Evolutionary conservation across 2,329 filamentous ascomycete species (phyloP), one percentile per base, ranked within the genome.

Genomic region (Acephala macrosclerotiorum): DNA sequence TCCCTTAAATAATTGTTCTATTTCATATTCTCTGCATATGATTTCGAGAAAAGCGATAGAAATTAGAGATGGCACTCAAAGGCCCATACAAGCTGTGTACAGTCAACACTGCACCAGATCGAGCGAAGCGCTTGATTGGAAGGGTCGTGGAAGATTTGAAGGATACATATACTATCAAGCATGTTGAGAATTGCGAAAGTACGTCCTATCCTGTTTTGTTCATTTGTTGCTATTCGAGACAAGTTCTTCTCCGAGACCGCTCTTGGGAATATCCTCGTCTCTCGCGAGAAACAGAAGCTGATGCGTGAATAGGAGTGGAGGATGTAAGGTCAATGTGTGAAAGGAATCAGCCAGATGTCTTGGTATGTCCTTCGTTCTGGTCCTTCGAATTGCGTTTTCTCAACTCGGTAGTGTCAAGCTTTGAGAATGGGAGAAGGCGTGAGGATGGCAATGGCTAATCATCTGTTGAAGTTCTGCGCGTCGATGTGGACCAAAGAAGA

Each of bases 71-170:
- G 72, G 63, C 68, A 55, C 80, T 83, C 16, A 81, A 83, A 70
- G 87, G 87, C 20, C 87, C 87, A 2, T 91, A 83, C 78, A 85
- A 81, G 71, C 83, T 91, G 14, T 84, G 91, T 35, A 91, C 88
- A 1, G 88, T 91, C 70, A 91, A 91, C 78, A 90, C 85, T 1
- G 87, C 85, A 1, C 89, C 89, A 0, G 88, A 90, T 68, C 82
- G 89, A 63, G 89, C 89, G 38, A 86, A 87, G 77, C 78, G 80
- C 8, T 77, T 92, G 38, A 85, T 90, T 71, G 88, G 89, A 12
- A 82, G 86, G 0, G 77, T 92, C 42, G 81, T 85, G 12, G 86
- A 89, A 63, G 83, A 82, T 14, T 77, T 92, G 36, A 88, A 87
- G 74, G 87, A 89, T 63, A 79, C 79, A 45, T 91, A 91, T 76